Conservation (phyloP, 164 flowering plant genomes). For the Liriodendron chinense region DNA sequence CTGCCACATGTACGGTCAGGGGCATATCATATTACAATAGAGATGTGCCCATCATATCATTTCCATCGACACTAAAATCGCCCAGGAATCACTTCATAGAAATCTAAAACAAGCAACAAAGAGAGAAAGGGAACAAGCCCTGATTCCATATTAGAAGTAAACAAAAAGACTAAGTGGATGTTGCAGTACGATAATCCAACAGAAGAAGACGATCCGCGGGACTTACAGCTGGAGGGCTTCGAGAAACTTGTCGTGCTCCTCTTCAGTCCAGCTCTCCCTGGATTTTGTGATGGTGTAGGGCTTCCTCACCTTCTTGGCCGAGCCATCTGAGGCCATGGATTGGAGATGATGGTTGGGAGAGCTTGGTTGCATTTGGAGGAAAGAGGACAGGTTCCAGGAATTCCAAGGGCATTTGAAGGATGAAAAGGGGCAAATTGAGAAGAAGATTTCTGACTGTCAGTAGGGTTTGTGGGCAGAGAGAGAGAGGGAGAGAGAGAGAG, state of each 20-base stretch:
- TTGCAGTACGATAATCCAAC: background rate
- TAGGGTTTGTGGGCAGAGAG: background rate
- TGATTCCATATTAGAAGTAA: background rate
- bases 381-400: background rate
- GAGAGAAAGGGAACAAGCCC: background rate
- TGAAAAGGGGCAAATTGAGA: background rate
- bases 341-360: background rate
- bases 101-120: background rate
- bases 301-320: constrained; percentile 70
- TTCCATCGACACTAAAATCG: background rate
- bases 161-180: background rate
- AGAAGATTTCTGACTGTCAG: background rate
- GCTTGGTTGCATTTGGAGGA: background rate
- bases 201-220: background rate
- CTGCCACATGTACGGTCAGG: too few relatives aligned
- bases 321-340: constrained; percentile 10
- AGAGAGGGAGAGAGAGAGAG: background rate
- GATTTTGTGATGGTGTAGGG: constrained; percentile 65
- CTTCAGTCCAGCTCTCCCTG: constrained; percentile 77
- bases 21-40: too few relatives aligned
- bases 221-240: constrained; percentile 89
- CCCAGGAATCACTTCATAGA: background rate
- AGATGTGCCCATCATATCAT: too few relatives aligned
- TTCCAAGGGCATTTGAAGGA: background rate
- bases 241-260: constrained; percentile 91